Conservation (phyloP, 495 filamentous ascomycete species). For the Pyronema domesticum region DNA sequence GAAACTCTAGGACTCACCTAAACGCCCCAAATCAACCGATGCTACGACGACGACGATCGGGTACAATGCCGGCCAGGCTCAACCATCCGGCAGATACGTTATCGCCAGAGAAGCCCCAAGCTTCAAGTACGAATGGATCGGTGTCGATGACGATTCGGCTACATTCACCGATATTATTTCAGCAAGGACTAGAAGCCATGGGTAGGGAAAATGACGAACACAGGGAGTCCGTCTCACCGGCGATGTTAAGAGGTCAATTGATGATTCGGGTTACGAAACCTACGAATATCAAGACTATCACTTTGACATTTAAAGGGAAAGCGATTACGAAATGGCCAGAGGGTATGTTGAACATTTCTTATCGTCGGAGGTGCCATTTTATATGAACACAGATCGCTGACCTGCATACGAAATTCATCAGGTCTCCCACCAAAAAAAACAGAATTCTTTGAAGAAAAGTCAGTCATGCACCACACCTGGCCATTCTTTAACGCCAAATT, state of each 20-base stretch:
- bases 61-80: slow-evolving; percentile 5
- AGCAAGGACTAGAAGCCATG: slow-evolving; percentile 89
- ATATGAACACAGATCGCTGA: slow-evolving; percentile 2
- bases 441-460: slow-evolving; percentile 65
- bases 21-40: not conserved
- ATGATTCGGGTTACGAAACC: slow-evolving; percentile 70
- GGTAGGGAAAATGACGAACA: slow-evolving; percentile 34
- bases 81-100: slow-evolving; percentile 4
- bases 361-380: not conserved
- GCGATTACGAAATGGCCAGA: slow-evolving; percentile 94
- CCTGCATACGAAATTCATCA: slow-evolving; percentile 18
- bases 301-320: slow-evolving; percentile 67
- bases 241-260: slow-evolving; percentile 72
- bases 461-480: slow-evolving; percentile 55
- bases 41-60: not conserved
- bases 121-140: slow-evolving; percentile 33
- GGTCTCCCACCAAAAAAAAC: slow-evolving; percentile 80
- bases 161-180: slow-evolving; percentile 76
- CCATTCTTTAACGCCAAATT: slow-evolving; percentile 70
- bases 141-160: slow-evolving; percentile 33
- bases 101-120: slow-evolving; percentile 30
- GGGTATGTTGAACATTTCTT: slow-evolving; percentile 32
- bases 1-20: not conserved
- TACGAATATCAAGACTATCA: slow-evolving; percentile 88
- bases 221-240: slow-evolving; percentile 41